Evolutionary conservation across 2,329 filamentous ascomycete genomes (phyloP), one percentile per base, ranked within the genome.

Genomic region (Endothia cerciana): DNA sequence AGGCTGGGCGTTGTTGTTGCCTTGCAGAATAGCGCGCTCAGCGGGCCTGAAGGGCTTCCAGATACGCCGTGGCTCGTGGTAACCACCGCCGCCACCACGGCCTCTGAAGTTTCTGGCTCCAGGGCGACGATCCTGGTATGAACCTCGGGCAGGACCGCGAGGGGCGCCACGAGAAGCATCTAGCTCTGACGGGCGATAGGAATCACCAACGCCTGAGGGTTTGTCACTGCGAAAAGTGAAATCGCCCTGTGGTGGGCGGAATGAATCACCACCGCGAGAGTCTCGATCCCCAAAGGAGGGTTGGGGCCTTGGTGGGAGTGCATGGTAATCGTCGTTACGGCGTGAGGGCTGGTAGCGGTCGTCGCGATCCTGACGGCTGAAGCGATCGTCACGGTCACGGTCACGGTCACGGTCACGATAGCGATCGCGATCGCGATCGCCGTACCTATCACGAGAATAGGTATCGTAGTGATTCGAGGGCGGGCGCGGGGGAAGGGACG

Each of bases 171-270:
- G 53, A 15, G 65, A 62, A 22, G 40, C 11, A 11, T 56, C 40
- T 45, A 30, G 38, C 19, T 63, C 70, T 56, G 13, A 63, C 13
- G 76, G 75, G 7, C 75, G 70, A 63, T 70, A 7, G 1, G 74
- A 71, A 11, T 82, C 77, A 22, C 77, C 74, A 19, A 87, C 76
- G 4, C 84, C 84, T 0, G 80, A 70, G 3, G 85, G 85, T 60
- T 83, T 83, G 13, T 85, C 80, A 51, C 82, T 75, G 7, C 83
- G 82, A 66, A 88, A 88, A 0, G 82, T 84, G 71, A 88, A 88
- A 60, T 87, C 84, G 45, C 84, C 74, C 60, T 78, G 78, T 13
- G 80, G 80, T 7, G 77, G 77, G 0, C 73, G 75, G 59, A 74
- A 75, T 41, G 62, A 60, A n/a, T 69, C 67, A 45, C 62, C 60